These are phyloP conservation scores for Colletotrichum sp. DNA, from an alignment of 2,329 filamentous ascomycete species.

Conservation along the genomic window DNA sequence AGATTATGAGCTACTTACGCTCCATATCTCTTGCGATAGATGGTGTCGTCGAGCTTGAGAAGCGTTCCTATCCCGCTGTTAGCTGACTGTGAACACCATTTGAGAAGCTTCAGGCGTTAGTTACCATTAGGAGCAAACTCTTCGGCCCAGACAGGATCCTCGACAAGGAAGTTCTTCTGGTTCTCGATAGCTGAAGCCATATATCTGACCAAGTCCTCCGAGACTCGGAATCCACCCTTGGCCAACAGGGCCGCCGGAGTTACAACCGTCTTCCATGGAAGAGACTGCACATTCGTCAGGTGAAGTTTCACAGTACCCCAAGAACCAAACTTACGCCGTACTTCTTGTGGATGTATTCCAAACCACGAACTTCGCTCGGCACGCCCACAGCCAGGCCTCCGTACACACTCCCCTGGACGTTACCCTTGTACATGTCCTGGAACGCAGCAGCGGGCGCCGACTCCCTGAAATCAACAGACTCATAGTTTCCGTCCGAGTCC, in stretches of 20 bases:
- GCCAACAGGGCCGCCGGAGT: constrained; percentile 78
- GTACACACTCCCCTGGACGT: constrained; percentile 68
- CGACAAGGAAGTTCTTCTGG: constrained; percentile 67
- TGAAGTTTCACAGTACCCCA: neutral
- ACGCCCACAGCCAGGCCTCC: constrained; percentile 77
- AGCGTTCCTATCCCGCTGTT: constrained; percentile 56
- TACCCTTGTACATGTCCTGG: constrained; percentile 84
- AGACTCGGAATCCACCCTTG: constrained; percentile 75
- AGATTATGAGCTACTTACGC: constrained; percentile 33
- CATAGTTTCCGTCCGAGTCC: constrained; percentile 74
- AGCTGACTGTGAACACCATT: neutral
- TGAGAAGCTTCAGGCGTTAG: constrained; percentile 20
- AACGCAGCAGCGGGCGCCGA: constrained; percentile 82
- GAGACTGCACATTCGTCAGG: constrained; percentile 34
- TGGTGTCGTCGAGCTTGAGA: constrained; percentile 74
- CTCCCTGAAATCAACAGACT: constrained; percentile 90
- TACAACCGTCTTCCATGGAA: constrained; percentile 76
- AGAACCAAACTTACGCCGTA: constrained; percentile 60
- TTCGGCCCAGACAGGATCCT: constrained; percentile 80
- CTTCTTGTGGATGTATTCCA: constrained; percentile 78
- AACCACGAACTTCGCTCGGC: constrained; percentile 77
- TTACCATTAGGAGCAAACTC: constrained; percentile 85
- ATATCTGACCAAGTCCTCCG: constrained; percentile 75
- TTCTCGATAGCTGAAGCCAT: constrained; percentile 59
- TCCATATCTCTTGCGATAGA: constrained; percentile 83